Evolutionary conservation across 1,139 yeast genomes (phyloP).

Genomic region (Scheffersomyces illinoinensis): DNA sequence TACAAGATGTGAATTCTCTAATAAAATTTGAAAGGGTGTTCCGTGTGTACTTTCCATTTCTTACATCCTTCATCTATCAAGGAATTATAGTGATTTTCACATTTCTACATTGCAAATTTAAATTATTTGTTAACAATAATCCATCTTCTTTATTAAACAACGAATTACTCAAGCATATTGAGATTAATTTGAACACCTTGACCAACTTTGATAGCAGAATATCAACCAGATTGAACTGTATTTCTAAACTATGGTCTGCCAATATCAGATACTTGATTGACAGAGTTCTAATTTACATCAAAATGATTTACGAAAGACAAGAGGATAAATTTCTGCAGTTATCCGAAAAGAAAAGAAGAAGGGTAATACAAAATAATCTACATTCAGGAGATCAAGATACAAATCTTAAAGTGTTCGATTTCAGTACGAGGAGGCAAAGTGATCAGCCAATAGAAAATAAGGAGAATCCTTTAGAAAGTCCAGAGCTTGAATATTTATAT

Average conservation of each 20-base stretch:
- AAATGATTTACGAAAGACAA: slow-evolving; percentile 27
- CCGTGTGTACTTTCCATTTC: slow-evolving; percentile 43
- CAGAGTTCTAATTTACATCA: slow-evolving; percentile 33
- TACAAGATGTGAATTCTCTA: slow-evolving; percentile 11
- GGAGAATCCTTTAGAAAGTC: neutral
- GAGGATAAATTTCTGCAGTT: neutral
- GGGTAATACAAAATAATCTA: neutral
- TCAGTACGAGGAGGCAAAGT: neutral
- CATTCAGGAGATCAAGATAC: neutral
- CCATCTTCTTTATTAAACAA: slow-evolving; percentile 13
- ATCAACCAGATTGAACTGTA: slow-evolving; percentile 15
- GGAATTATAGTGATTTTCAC: slow-evolving; percentile 54
- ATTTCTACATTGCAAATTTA: slow-evolving; percentile 43
- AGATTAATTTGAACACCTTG: slow-evolving; percentile 23
- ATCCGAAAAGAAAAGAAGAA: slow-evolving; percentile 1
- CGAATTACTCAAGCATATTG: slow-evolving; percentile 26
- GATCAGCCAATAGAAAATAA: neutral
- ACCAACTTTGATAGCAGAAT: slow-evolving; percentile 27
- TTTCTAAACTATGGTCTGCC: slow-evolving; percentile 38
- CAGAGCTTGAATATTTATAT: slow-evolving; percentile 18
- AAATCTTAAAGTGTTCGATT: neutral
- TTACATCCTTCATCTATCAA: slow-evolving; percentile 51
- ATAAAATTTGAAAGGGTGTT: slow-evolving; percentile 35
- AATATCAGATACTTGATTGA: slow-evolving; percentile 35
- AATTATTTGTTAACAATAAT: slow-evolving; percentile 30